Evolutionary conservation across 805 yeast genomes (phyloP).

Genomic region (Candida fluviatilis): DNA sequence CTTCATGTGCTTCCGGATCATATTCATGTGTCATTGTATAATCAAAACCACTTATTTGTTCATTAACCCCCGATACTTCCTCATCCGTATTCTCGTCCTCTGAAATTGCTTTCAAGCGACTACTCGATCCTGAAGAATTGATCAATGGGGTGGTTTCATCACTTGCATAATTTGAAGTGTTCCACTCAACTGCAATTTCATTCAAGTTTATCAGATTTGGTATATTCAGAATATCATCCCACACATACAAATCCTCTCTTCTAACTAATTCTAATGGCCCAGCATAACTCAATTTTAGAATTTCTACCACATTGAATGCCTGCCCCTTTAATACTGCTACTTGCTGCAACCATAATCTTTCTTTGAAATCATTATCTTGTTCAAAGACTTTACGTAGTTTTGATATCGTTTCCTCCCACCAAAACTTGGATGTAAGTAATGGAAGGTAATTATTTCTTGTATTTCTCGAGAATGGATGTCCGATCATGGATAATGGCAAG

Average conservation of each 20-base stretch:
- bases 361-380: conserved; percentile 58
- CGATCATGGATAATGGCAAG: conserved; percentile 58
- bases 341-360: conserved; percentile 63
- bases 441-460: conserved; percentile 57
- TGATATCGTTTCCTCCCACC: conserved; percentile 66
- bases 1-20: conserved; percentile 4
- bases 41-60: conserved; percentile 16
- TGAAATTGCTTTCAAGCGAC: neutral
- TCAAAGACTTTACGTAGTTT: conserved; percentile 47
- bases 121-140: too few species aligned
- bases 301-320: conserved; percentile 70
- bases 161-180: neutral
- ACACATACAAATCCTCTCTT: conserved; percentile 50
- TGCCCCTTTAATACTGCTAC: conserved; percentile 73
- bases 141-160: conserved; percentile 8
- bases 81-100: conserved; percentile 6
- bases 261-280: conserved; percentile 68
- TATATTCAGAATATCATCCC: conserved; percentile 59
- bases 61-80: conserved; percentile 7
- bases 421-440: conserved; percentile 51
- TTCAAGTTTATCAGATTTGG: conserved; percentile 34
- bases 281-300: conserved; percentile 50
- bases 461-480: conserved; percentile 57
- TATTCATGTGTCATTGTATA: conserved; percentile 14
- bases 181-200: conserved; percentile 1